phyloP scores from a whole-genome alignment of 148 eudicot species.

The Simmondsia chinensis region DNA sequence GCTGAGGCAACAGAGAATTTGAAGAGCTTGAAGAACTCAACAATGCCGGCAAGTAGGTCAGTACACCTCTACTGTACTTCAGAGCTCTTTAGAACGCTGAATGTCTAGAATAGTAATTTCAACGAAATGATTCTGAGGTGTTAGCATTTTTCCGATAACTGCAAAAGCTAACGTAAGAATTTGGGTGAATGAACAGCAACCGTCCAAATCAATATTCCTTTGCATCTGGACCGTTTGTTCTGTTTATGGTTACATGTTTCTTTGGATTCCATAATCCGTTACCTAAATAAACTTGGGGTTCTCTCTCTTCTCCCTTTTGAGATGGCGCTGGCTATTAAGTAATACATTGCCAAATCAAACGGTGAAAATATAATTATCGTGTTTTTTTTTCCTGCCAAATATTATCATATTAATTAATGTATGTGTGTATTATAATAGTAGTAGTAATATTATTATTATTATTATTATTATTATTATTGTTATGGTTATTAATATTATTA shows the following conservation, averaged over 20 bases:
- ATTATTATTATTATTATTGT: too few relatives aligned
- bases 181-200: constrained; percentile 3
- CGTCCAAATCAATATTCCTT: constrained; percentile 16
- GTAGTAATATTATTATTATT: too few relatives aligned
- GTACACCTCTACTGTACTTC: neutral
- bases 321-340: neutral
- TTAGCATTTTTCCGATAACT: neutral
- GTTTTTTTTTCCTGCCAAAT: too few relatives aligned
- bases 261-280: constrained; percentile 17
- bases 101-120: too few relatives aligned
- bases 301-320: constrained; percentile 9
- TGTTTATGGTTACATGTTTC: constrained; percentile 25
- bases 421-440: too few relatives aligned
- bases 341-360: too few relatives aligned
- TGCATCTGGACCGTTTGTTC: constrained; percentile 18
- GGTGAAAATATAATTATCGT: too few relatives aligned
- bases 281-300: neutral
- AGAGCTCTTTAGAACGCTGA: neutral
- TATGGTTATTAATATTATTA: too few relatives aligned
- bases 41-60: constrained; percentile 25
- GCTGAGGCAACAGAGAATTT: constrained; percentile 3
- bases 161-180: too few relatives aligned
- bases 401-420: too few relatives aligned
- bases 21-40: constrained; percentile 24
- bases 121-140: constrained; percentile 5